phyloP scores from a whole-genome alignment of 805 yeast species.

The Starmerella sp. region DNA sequence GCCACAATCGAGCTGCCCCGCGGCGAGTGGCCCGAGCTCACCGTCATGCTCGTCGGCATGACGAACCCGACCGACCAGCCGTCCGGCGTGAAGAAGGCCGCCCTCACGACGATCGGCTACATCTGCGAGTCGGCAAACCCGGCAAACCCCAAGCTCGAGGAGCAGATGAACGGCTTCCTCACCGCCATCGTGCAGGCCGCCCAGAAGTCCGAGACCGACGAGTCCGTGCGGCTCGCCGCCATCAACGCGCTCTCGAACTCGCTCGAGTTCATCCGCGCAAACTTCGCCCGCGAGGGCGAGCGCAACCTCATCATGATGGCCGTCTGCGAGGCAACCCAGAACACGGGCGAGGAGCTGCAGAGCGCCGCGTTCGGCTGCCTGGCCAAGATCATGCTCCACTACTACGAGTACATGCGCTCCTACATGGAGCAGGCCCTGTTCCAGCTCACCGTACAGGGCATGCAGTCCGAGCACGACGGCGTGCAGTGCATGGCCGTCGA shows the following conservation, averaged over 20 bases:
- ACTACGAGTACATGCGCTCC: conserved; percentile 79
- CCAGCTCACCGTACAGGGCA: conserved; percentile 79
- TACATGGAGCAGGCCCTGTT: conserved; percentile 96
- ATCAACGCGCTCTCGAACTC: conserved; percentile 85
- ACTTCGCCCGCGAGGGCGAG: conserved; percentile 88
- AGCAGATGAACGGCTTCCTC: conserved; percentile 82
- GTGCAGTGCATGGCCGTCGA: conserved; percentile 98
- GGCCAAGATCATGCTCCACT: conserved; percentile 80
- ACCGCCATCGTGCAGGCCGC: conserved; percentile 97
- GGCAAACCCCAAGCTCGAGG: conserved; percentile 55
- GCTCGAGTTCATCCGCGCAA: conserved; percentile 73
- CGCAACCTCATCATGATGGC: conserved; percentile 97
- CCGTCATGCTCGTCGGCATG: conserved; percentile 72
- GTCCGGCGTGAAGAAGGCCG: conserved; percentile 71
- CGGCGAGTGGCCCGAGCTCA: conserved; percentile 78
- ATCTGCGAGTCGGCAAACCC: conserved; percentile 94
- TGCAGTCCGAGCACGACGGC: conserved; percentile 71
- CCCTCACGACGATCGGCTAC: conserved; percentile 82
- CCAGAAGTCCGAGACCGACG: conserved; percentile 64
- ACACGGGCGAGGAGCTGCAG: conserved; percentile 67
- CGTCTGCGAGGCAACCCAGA: conserved; percentile 97
- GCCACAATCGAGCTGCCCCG: conserved; percentile 92
- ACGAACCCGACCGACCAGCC: conserved; percentile 63
- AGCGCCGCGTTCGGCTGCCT: conserved; percentile 94
- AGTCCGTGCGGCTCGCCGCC: conserved; percentile 75